These are phyloP conservation scores for Blechomonas ayalai DNA, from an alignment of 208 protist species.

Conservation along the genomic window DNA sequence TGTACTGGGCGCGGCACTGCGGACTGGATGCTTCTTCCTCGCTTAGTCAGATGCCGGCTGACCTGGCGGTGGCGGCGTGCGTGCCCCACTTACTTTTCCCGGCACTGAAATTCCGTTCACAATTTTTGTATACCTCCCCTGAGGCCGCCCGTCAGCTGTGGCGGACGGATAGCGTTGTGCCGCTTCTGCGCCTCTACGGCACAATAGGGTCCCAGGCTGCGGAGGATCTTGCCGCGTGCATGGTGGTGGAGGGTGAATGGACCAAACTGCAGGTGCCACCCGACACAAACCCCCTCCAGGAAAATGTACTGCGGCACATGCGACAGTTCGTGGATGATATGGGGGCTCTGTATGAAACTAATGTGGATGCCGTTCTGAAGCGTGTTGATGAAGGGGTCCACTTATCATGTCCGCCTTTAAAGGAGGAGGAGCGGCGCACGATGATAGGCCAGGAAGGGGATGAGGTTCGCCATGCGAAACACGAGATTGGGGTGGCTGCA, in stretches of 20 bases:
- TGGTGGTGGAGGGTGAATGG: constrained; percentile 82
- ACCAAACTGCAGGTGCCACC: constrained; percentile 28
- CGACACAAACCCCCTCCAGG: constrained; percentile 58
- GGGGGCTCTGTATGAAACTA: constrained; percentile 49
- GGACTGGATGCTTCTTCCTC: constrained; percentile 39
- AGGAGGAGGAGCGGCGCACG: constrained; percentile 30
- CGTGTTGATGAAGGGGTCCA: constrained; percentile 63
- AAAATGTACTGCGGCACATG: constrained; percentile 33
- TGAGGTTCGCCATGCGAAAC: constrained; percentile 4
- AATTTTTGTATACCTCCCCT: constrained; percentile 76
- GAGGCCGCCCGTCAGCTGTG: constrained; percentile 77
- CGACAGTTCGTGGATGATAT: constrained; percentile 56
- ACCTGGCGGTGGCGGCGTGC: constrained; percentile 63
- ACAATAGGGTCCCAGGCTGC: constrained; percentile 52
- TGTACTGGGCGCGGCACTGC: constrained; percentile 78
- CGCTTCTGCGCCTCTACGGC: constrained; percentile 78
- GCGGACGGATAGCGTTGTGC: constrained; percentile 65
- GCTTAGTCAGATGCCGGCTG: constrained; percentile 47
- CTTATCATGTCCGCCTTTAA: constrained; percentile 39
- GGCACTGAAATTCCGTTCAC: constrained; percentile 66
- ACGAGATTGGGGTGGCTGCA: constrained; percentile 1
- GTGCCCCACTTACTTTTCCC: constrained; percentile 72
- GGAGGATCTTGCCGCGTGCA: constrained; percentile 68
- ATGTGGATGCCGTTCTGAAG: constrained; percentile 46
- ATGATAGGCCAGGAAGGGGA: constrained; percentile 7